Conservation (phyloP, 768 basidiomycete species). For the Rhizopogon vesiculosus region DNA sequence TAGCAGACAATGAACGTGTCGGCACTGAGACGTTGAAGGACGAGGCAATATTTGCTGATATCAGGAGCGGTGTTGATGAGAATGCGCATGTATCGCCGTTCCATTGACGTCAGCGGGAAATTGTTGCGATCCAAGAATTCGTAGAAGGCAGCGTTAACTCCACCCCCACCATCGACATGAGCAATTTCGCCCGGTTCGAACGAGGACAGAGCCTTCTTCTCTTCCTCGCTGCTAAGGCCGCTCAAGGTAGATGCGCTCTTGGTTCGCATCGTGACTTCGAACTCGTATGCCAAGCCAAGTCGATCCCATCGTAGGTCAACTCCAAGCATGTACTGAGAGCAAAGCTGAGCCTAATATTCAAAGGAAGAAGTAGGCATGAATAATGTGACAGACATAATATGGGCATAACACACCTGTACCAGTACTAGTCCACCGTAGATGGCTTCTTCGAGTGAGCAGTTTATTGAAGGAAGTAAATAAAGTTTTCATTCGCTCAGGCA, state of each 20-base stretch:
- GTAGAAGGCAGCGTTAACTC: constrained; percentile 5
- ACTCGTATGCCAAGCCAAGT: constrained; percentile 7
- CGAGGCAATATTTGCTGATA: constrained; percentile 23
- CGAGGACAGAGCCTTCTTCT: neutral
- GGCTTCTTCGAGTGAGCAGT: neutral
- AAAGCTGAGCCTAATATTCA: neutral
- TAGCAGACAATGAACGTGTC: constrained; percentile 32
- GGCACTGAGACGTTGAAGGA: constrained; percentile 25
- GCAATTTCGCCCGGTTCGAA: constrained; percentile 10
- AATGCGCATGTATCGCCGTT: neutral
- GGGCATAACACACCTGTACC: neutral
- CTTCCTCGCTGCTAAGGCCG: constrained; percentile 1
- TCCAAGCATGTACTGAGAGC: constrained; percentile 4
- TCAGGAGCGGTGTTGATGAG: neutral
- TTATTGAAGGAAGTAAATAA: neutral
- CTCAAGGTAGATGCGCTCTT: neutral
- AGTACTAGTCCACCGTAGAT: neutral
- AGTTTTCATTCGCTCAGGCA: no score
- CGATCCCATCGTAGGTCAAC: constrained; percentile 6
- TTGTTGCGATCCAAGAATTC: constrained; percentile 2
- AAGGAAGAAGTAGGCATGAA: neutral
- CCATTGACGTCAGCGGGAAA: neutral
- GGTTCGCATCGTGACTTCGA: constrained; percentile 7
- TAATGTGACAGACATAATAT: neutral
- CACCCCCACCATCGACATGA: constrained; percentile 6